Conservation (phyloP, 2,329 filamentous ascomycete species). For the Sodiomyces alkalinus region DNA sequence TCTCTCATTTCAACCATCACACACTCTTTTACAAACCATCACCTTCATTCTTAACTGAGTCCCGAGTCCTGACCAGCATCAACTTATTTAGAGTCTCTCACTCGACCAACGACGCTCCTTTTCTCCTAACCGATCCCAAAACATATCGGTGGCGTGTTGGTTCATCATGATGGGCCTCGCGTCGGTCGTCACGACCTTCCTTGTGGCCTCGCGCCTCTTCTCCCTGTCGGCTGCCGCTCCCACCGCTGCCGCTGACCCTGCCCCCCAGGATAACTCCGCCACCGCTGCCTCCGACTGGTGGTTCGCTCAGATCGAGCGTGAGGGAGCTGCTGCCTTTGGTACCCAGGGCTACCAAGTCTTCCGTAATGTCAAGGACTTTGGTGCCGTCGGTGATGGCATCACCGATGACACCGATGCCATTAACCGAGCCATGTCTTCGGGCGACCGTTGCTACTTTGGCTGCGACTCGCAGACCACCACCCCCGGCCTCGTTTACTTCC, state of each 20-base stretch:
- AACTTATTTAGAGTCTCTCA: neutral
- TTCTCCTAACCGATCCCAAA: conserved; percentile 2
- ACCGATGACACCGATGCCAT: conserved; percentile 83
- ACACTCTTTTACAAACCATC: conserved; percentile 1
- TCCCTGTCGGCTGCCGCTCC: conserved; percentile 19
- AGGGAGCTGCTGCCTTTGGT: conserved; percentile 53
- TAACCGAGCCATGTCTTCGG: conserved; percentile 66
- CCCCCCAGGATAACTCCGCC: conserved; percentile 1
- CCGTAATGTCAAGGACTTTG: conserved; percentile 64
- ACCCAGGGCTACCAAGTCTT: conserved; percentile 50
- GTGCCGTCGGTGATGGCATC: conserved; percentile 49
- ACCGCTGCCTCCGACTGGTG: conserved; percentile 43
- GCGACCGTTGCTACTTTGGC: conserved; percentile 60
- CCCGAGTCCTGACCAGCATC: too few species aligned
- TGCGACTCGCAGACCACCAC: conserved; percentile 76
- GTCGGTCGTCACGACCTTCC: conserved; percentile 22
- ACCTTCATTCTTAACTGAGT: conserved; percentile 1
- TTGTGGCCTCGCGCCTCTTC: conserved; percentile 28
- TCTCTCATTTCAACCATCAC: neutral
- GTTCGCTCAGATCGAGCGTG: conserved; percentile 53
- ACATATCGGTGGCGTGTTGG: conserved; percentile 14
- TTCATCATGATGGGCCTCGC: conserved; percentile 28
- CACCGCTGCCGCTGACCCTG: conserved; percentile 7
- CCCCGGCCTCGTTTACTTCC: conserved; percentile 85
- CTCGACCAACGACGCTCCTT: neutral